These are phyloP conservation scores for Dipteronia sinensis DNA, from an alignment of 345 rosid species.

Conservation along the genomic window DNA sequence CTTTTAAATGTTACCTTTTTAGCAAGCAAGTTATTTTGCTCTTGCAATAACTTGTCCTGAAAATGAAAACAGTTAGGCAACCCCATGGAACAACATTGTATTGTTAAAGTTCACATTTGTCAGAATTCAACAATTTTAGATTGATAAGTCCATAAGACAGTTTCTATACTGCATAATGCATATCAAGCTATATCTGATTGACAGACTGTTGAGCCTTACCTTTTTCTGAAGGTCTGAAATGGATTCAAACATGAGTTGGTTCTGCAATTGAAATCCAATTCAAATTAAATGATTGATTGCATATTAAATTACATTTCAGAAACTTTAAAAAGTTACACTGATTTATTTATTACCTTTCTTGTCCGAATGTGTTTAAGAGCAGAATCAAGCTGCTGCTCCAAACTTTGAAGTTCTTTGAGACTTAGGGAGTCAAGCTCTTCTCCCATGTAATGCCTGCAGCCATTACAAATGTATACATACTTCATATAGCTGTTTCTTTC, in stretches of 20 bases:
- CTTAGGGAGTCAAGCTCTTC: conserved; percentile 75
- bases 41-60: conserved; percentile 75
- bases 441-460: conserved; percentile 82
- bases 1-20: conserved; percentile 59
- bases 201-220: conserved; percentile 35
- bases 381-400: conserved; percentile 82
- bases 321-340: not conserved
- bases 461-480: not conserved
- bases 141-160: not conserved
- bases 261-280: conserved; percentile 40
- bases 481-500: not conserved
- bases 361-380: conserved; percentile 73
- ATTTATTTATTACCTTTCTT: conserved; percentile 51
- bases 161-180: too few species aligned
- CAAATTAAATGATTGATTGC: not conserved
- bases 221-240: conserved; percentile 82
- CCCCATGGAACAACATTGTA: not conserved
- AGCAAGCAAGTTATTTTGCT: conserved; percentile 63
- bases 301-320: not conserved
- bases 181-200: not conserved
- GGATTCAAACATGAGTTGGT: conserved; percentile 79
- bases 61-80: not conserved
- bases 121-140: not conserved
- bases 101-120: too few species aligned
- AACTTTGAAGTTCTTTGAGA: conserved; percentile 72